phyloP scores from a whole-genome alignment of 768 basidiomycete genomes.

The Agaricus subrufescens region DNA sequence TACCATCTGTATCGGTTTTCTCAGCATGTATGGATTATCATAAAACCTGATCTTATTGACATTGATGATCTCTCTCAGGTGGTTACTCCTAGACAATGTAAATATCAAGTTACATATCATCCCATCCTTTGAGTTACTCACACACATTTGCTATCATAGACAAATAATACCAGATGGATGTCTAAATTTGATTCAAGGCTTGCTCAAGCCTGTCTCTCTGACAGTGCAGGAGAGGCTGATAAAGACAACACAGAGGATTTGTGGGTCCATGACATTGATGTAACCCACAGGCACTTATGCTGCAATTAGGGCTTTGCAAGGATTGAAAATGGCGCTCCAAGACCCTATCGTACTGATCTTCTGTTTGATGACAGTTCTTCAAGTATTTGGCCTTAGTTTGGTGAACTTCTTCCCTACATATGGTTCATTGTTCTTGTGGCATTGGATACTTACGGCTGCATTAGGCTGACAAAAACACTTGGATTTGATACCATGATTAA shows the following conservation, averaged over 20 bases:
- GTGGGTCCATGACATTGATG: conserved; percentile 27
- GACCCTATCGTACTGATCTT: conserved; percentile 50
- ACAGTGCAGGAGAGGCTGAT: conserved; percentile 62
- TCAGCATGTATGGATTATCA: conserved; percentile 37
- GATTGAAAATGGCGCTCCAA: conserved; percentile 46
- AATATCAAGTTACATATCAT: conserved; percentile 13
- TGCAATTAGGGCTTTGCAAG: conserved; percentile 34
- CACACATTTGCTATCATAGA: conserved; percentile 26
- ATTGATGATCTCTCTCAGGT: conserved; percentile 25
- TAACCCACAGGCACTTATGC: background rate
- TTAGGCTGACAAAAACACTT: conserved; percentile 48
- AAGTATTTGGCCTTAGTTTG: conserved; percentile 49
- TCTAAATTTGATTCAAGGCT: conserved; percentile 42
- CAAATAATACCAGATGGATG: conserved; percentile 56
- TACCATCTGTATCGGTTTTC: conserved; percentile 52
- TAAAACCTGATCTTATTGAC: background rate
- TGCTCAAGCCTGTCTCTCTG: conserved; percentile 60
- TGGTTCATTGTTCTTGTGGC: background rate
- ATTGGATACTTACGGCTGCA: background rate
- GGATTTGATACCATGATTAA: conserved; percentile 53
- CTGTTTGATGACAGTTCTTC: conserved; percentile 39
- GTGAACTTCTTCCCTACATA: conserved; percentile 51
- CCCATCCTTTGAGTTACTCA: background rate
- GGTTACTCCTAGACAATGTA: conserved; percentile 57
- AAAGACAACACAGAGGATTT: conserved; percentile 48